Conservation (phyloP, 202 grass and related monocot species). For the Setaria italica region DNA sequence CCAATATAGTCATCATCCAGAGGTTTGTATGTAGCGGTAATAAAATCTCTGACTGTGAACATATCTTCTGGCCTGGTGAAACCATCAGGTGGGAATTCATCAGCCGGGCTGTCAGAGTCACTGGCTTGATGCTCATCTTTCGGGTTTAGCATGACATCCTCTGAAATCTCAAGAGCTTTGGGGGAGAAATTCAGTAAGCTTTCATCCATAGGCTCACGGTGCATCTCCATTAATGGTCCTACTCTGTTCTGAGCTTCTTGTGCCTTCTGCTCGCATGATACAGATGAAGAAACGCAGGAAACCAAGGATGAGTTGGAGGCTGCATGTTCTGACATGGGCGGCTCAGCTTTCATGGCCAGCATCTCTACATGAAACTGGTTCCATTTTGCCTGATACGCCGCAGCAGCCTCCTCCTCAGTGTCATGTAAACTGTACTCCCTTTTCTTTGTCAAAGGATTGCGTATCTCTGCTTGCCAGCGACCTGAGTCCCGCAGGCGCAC, state of each 20-base stretch:
- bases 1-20: constrained; percentile 49
- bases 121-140: constrained; percentile 30
- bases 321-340: background rate
- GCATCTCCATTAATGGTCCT: constrained; percentile 1
- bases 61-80: constrained; percentile 27
- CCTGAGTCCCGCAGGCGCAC: constrained; percentile 61
- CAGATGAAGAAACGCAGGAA: constrained; percentile 43
- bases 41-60: constrained; percentile 42
- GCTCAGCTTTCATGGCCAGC: constrained; percentile 34
- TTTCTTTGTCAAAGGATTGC: constrained; percentile 55
- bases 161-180: constrained; percentile 29
- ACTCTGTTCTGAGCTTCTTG: constrained; percentile 11
- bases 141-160: background rate
- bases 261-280: constrained; percentile 25
- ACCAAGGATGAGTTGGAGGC: constrained; percentile 28
- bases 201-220: constrained; percentile 21
- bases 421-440: constrained; percentile 61
- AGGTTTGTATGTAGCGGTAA: background rate
- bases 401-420: constrained; percentile 58
- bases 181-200: constrained; percentile 19
- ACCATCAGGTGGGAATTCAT: constrained; percentile 30
- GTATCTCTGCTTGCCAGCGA: constrained; percentile 75
- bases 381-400: constrained; percentile 47
- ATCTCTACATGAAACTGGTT: constrained; percentile 27
- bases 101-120: background rate